These are phyloP conservation scores for Aspergillus vadensis DNA, from an alignment of 2,329 filamentous ascomycete species.

Conservation along the genomic window DNA sequence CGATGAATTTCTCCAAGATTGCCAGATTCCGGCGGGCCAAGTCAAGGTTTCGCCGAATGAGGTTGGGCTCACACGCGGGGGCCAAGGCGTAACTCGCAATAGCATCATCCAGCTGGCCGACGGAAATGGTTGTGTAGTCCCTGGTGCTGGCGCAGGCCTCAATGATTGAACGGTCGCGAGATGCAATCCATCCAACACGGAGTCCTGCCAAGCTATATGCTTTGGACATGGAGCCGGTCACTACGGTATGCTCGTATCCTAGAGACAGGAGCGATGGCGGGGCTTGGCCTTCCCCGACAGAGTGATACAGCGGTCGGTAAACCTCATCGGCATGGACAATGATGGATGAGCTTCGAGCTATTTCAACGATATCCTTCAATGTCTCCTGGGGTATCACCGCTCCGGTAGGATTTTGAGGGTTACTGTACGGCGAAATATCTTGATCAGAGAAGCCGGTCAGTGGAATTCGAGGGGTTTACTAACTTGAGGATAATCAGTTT, in stretches of 20 bases:
- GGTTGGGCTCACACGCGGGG: constrained; percentile 61
- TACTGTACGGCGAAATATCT: constrained; percentile 38
- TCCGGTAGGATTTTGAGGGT: constrained; percentile 81
- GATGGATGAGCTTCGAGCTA: constrained; percentile 64
- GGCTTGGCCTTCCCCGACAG: constrained; percentile 51
- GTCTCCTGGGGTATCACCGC: constrained; percentile 63
- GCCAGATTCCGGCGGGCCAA: constrained; percentile 69
- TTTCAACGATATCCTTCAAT: constrained; percentile 61
- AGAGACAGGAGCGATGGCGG: constrained; percentile 71
- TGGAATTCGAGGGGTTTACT: constrained; percentile 3
- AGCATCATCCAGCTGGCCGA: constrained; percentile 78
- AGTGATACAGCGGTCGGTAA: constrained; percentile 80
- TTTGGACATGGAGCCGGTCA: constrained; percentile 82
- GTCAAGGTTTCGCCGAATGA: constrained; percentile 65
- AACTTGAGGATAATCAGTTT: constrained; percentile 65
- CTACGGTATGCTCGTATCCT: constrained; percentile 69
- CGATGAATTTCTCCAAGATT: constrained; percentile 65
- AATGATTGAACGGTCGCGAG: constrained; percentile 63
- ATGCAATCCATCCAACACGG: constrained; percentile 80
- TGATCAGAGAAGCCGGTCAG: neutral
- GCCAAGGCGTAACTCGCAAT: constrained; percentile 75
- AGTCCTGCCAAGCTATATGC: constrained; percentile 82
- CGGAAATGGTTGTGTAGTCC: constrained; percentile 84
- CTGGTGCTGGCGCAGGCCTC: constrained; percentile 64
- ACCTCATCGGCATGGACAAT: constrained; percentile 76